phyloP scores from a whole-genome alignment of 2,329 filamentous ascomycete species.

The Elsinoe necatrix region DNA sequence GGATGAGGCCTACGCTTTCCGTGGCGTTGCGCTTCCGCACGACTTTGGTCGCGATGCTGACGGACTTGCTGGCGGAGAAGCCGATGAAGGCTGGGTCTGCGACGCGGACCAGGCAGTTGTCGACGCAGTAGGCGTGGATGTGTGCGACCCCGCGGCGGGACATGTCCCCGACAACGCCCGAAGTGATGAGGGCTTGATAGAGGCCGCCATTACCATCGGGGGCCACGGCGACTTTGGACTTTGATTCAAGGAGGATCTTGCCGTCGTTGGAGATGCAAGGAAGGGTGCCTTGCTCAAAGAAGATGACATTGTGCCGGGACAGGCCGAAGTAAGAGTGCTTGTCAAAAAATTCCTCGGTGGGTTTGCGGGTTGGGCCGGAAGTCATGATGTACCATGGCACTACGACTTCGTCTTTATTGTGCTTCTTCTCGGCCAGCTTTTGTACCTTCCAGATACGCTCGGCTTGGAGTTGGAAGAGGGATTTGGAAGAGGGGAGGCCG shows the following conservation, averaged over 20 bases:
- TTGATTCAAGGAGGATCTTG: slow-evolving; percentile 89
- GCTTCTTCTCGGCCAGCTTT: slow-evolving; percentile 64
- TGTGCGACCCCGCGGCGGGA: slow-evolving; percentile 81
- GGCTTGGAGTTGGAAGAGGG: slow-evolving; percentile 93
- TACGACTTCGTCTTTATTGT: slow-evolving; percentile 51
- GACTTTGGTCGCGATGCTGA: slow-evolving; percentile 98
- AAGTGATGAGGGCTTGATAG: slow-evolving; percentile 79
- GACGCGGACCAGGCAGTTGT: slow-evolving; percentile 99
- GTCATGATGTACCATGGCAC: slow-evolving; percentile 99
- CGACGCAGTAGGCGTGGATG: slow-evolving; percentile 95
- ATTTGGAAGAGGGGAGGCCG: slow-evolving; percentile 83
- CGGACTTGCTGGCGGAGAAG: slow-evolving; percentile 76
- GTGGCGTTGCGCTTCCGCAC: slow-evolving; percentile 95
- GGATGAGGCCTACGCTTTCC: slow-evolving; percentile 88
- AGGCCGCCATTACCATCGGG: slow-evolving; percentile 96
- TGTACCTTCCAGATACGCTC: slow-evolving; percentile 87
- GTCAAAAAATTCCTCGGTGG: slow-evolving; percentile 89
- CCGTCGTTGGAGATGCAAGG: slow-evolving; percentile 96
- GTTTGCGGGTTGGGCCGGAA: slow-evolving; percentile 81
- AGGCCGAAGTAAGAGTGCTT: slow-evolving; percentile 88
- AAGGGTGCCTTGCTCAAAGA: slow-evolving; percentile 95
- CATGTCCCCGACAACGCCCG: slow-evolving; percentile 80
- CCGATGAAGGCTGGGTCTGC: slow-evolving; percentile 93
- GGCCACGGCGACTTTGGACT: slow-evolving; percentile 83
- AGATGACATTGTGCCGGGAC: slow-evolving; percentile 71